A percentile compares a stretch with the other conserved stretches of the same genome.
Evolutionary conservation across 331 rosid genomes (phyloP).

Genomic region (Pyracantha coccinea): DNA sequence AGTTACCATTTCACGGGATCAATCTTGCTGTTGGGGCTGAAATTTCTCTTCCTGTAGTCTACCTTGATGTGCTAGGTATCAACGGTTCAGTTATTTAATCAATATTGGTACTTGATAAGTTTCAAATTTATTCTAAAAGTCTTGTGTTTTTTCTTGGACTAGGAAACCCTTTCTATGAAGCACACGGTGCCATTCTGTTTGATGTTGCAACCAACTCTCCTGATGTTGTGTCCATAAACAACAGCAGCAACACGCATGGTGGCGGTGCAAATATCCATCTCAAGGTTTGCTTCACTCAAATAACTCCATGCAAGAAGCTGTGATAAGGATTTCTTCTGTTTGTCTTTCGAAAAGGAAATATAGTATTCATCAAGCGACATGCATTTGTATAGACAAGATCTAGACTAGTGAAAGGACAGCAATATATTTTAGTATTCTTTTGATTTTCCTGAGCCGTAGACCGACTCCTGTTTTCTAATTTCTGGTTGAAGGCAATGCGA

Average conservation of each 20-base stretch:
- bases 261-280: conserved; percentile 53
- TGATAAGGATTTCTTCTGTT: neutral
- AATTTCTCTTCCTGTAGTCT: conserved; percentile 58
- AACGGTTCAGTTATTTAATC: conserved; percentile 8
- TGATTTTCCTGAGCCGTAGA: conserved; percentile 17
- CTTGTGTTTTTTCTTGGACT: conserved; percentile 28
- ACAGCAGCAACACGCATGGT: conserved; percentile 40
- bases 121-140: conserved; percentile 22
- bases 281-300: conserved; percentile 41
- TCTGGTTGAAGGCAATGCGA: conserved; percentile 60
- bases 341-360: neutral
- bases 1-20: conserved; percentile 43
- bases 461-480: conserved; percentile 15
- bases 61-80: conserved; percentile 65
- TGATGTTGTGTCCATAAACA: conserved; percentile 56
- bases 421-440: conserved; percentile 6
- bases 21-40: conserved; percentile 77
- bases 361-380: neutral
- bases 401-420: neutral
- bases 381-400: neutral
- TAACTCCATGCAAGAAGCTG: conserved; percentile 8
- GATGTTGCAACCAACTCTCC: conserved; percentile 61
- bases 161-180: conserved; percentile 91
- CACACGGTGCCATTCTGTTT: conserved; percentile 41
- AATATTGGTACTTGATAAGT: conserved; percentile 6